phyloP scores from a whole-genome alignment of 495 filamentous ascomycete genomes.

The Aspergillus panamensis region DNA sequence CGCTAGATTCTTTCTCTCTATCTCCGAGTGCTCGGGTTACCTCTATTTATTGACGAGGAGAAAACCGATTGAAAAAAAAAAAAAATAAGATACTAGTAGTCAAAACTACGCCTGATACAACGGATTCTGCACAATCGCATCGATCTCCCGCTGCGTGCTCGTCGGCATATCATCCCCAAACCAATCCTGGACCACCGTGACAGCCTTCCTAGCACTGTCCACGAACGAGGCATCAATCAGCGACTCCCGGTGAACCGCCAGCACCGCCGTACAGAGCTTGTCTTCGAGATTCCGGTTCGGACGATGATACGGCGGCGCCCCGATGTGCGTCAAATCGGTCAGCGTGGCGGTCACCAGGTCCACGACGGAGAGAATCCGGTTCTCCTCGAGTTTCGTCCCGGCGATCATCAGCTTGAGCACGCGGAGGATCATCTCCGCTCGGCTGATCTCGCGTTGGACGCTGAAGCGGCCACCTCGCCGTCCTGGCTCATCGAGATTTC shows the following conservation, averaged over 20 bases:
- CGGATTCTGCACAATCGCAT: background rate
- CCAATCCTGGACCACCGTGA: background rate
- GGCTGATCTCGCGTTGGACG: background rate
- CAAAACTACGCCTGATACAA: conserved; percentile 11
- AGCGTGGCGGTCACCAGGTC: background rate
- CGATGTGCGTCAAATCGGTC: background rate
- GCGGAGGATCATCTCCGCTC: background rate
- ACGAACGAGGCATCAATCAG: background rate
- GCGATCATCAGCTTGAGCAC: background rate
- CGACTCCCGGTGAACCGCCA: background rate
- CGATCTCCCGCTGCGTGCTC: background rate
- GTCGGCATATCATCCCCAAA: background rate
- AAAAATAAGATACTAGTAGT: too few relatives aligned
- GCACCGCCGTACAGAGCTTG: background rate
- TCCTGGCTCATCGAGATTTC: background rate
- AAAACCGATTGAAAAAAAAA: too few relatives aligned
- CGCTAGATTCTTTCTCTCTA: too few relatives aligned
- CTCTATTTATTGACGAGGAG: too few relatives aligned
- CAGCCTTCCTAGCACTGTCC: background rate
- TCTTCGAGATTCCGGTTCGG: background rate
- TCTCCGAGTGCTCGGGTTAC: too few relatives aligned
- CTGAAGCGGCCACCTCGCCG: background rate
- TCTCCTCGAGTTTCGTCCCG: background rate
- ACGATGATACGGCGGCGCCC: background rate
- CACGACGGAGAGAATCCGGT: background rate